phyloP scores from a whole-genome alignment of 306 rosid genomes.

The Trifolium dubium region DNA sequence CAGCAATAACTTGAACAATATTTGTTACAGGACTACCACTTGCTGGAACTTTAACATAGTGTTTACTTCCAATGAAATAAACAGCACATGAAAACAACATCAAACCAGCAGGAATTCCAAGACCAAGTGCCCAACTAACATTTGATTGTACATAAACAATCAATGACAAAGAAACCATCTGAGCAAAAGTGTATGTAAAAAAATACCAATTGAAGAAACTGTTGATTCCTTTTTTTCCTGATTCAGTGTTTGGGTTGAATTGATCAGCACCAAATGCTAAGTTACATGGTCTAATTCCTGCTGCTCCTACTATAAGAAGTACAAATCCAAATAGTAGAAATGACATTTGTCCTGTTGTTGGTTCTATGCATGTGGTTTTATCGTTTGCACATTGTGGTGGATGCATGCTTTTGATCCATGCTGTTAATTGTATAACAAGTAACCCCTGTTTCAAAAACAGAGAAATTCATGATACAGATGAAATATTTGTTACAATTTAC shows the following conservation, averaged over 20 bases:
- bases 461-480: background rate
- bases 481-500: no score
- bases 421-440: slow-evolving; percentile 73
- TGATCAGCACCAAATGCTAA: slow-evolving; percentile 94
- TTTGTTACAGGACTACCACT: slow-evolving; percentile 77
- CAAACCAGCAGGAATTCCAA: slow-evolving; percentile 75
- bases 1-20: slow-evolving; percentile 64
- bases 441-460: slow-evolving; percentile 59
- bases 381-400: slow-evolving; percentile 62
- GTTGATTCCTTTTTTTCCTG: slow-evolving; percentile 80
- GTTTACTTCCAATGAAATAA: slow-evolving; percentile 64
- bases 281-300: slow-evolving; percentile 87
- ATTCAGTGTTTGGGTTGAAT: slow-evolving; percentile 75
- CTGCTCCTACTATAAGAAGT: slow-evolving; percentile 71
- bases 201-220: slow-evolving; percentile 97
- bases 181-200: slow-evolving; percentile 76
- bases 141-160: slow-evolving; percentile 76
- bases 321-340: slow-evolving; percentile 67
- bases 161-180: slow-evolving; percentile 65
- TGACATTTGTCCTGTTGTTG: slow-evolving; percentile 67
- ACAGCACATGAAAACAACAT: slow-evolving; percentile 67
- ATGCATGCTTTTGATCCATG: slow-evolving; percentile 70
- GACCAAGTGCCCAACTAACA: slow-evolving; percentile 83
- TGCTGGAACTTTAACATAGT: slow-evolving; percentile 76
- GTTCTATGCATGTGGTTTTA: slow-evolving; percentile 54